phyloP scores from a whole-genome alignment of 768 basidiomycete species.

The Mycena leptocephala region DNA sequence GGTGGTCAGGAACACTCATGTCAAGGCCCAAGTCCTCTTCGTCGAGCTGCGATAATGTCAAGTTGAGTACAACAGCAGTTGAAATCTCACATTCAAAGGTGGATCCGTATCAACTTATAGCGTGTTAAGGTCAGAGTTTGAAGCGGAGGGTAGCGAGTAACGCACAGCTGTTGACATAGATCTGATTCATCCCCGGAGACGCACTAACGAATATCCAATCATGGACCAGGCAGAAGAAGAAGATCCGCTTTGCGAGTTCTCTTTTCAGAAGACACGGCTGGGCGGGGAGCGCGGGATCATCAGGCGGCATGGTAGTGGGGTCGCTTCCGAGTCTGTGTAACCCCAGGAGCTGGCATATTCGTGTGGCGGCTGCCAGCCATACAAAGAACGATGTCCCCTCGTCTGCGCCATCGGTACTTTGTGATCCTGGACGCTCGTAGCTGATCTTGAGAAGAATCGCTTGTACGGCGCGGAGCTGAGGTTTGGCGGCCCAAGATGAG shows the following conservation, averaged over 20 bases:
- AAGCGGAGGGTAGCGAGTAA: background rate
- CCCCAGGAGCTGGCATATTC: slow-evolving; percentile 14
- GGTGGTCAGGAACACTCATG: slow-evolving; percentile 5
- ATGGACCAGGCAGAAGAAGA: slow-evolving; percentile 10
- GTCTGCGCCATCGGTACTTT: slow-evolving; percentile 6
- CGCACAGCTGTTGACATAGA: slow-evolving; percentile 18
- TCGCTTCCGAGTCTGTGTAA: slow-evolving; percentile 20
- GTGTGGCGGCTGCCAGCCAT: slow-evolving; percentile 12
- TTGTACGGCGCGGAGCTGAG: slow-evolving; percentile 20
- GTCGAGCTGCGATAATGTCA: slow-evolving; percentile 7
- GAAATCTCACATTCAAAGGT: slow-evolving; percentile 5
- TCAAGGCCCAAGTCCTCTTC: slow-evolving; percentile 3
- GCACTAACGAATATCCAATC: slow-evolving; percentile 20
- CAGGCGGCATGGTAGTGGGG: slow-evolving; percentile 12
- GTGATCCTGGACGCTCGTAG: slow-evolving; percentile 18
- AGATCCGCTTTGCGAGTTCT: slow-evolving; percentile 17
- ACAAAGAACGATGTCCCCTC: slow-evolving; percentile 22
- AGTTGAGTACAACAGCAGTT: background rate
- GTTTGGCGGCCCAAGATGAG: slow-evolving; percentile 15
- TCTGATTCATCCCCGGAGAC: slow-evolving; percentile 21
- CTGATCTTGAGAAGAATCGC: slow-evolving; percentile 24
- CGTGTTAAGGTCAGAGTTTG: background rate
- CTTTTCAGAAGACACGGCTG: slow-evolving; percentile 16
- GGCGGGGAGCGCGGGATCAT: slow-evolving; percentile 13
- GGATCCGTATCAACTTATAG: slow-evolving; percentile 8